Evolutionary conservation across 2,329 filamentous ascomycete genomes (phyloP).

Genomic region (Aureobasidium melanogenum): DNA sequence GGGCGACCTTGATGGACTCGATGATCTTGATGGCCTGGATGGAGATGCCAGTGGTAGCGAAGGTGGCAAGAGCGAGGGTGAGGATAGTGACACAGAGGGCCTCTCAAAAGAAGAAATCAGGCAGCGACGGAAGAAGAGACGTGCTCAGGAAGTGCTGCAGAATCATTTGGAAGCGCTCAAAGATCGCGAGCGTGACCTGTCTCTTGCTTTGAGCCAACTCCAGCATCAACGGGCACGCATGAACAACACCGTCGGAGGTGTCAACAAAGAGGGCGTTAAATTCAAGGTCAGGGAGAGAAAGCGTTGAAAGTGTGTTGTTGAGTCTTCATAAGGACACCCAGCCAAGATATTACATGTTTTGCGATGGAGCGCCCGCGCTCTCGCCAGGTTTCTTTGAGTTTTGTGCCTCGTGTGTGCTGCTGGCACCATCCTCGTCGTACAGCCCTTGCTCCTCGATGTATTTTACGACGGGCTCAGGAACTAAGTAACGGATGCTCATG

Average conservation of each 20-base stretch:
- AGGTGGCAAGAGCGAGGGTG: slow-evolving; percentile 15
- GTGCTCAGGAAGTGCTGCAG: slow-evolving; percentile 39
- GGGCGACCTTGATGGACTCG: slow-evolving; percentile 9
- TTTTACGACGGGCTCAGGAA: slow-evolving; percentile 64
- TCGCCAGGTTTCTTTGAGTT: slow-evolving; percentile 26
- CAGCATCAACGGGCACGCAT: slow-evolving; percentile 54
- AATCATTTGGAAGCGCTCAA: slow-evolving; percentile 44
- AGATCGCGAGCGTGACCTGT: slow-evolving; percentile 46
- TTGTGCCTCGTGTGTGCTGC: slow-evolving; percentile 15
- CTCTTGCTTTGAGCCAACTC: slow-evolving; percentile 46
- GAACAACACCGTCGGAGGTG: slow-evolving; percentile 50
- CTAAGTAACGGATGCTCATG: slow-evolving; percentile 71
- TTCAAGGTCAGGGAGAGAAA: slow-evolving; percentile 57
- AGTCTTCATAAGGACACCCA: background rate
- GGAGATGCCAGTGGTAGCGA: slow-evolving; percentile 10
- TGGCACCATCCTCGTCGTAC: slow-evolving; percentile 29
- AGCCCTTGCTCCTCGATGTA: slow-evolving; percentile 30
- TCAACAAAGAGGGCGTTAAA: slow-evolving; percentile 55
- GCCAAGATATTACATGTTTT: slow-evolving; percentile 1
- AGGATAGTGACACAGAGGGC: slow-evolving; percentile 21
- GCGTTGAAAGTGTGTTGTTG: slow-evolving; percentile 28
- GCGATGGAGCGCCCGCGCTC: slow-evolving; percentile 19
- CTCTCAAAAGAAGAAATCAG: slow-evolving; percentile 32
- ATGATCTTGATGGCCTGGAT: slow-evolving; percentile 16
- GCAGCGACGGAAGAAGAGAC: slow-evolving; percentile 40